Evolutionary conservation across 352 stramenopile species (phyloP).

Genomic region (Pythium coloratum): DNA sequence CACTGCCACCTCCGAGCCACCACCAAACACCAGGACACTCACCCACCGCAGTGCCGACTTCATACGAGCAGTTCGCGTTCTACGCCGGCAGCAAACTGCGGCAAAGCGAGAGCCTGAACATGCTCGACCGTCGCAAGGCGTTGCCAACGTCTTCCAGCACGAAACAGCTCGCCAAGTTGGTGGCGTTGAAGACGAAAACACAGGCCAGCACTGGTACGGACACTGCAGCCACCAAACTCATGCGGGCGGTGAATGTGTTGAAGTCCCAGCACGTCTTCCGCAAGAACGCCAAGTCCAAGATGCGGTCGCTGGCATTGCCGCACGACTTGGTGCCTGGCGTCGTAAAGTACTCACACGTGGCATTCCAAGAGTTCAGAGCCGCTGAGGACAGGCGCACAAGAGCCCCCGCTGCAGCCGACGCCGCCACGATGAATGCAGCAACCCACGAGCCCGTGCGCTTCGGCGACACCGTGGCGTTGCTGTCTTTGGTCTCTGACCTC

Average conservation of each 20-base stretch:
- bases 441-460: constrained; percentile 53
- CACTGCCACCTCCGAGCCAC: not conserved
- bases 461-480: constrained; percentile 60
- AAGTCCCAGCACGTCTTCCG: constrained; percentile 28
- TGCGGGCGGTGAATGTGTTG: constrained; percentile 15
- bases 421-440: constrained; percentile 48
- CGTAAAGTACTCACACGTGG: constrained; percentile 56
- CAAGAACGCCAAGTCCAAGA: constrained; percentile 8
- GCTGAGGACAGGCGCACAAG: not conserved
- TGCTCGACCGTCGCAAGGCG: constrained; percentile 44
- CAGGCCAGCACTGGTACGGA: not conserved
- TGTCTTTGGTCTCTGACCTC: constrained; percentile 45
- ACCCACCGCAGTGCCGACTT: constrained; percentile 1
- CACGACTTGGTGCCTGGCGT: not conserved
- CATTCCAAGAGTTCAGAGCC: constrained; percentile 57
- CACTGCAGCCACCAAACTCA: constrained; percentile 3
- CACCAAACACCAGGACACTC: not conserved
- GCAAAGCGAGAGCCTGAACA: constrained; percentile 35
- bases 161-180: constrained; percentile 40
- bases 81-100: constrained; percentile 52
- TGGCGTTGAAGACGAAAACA: not conserved
- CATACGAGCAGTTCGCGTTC: constrained; percentile 38
- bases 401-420: constrained; percentile 10
- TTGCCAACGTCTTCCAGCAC: constrained; percentile 25
- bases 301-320: not conserved